phyloP scores from a whole-genome alignment of 805 yeast genomes.

The Kregervanrija pseudodelftensis region DNA sequence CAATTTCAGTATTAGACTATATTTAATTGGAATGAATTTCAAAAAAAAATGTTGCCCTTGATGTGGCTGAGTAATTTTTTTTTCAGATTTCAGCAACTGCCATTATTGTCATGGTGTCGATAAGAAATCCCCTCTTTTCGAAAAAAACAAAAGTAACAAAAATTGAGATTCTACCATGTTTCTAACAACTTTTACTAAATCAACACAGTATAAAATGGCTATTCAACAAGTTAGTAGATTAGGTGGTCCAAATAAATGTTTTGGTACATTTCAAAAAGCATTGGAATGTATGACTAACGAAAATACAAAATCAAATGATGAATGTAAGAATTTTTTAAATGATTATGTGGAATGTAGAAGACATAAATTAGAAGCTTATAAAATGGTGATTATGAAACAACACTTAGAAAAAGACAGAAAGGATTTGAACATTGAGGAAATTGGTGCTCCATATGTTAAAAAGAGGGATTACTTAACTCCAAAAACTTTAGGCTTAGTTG shows the following conservation, averaged over 20 bases:
- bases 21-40: background rate
- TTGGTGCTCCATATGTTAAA: constrained; percentile 34
- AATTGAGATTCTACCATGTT: background rate
- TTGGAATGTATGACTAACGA: constrained; percentile 32
- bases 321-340: constrained; percentile 26
- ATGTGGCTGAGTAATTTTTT: background rate
- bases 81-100: background rate
- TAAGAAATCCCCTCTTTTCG: too few relatives aligned
- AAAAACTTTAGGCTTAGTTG: constrained; percentile 30
- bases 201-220: constrained; percentile 17
- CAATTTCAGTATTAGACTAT: too few relatives aligned
- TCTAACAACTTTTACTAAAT: background rate
- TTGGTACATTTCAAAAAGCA: constrained; percentile 31
- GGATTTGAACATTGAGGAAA: constrained; percentile 21
- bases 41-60: background rate
- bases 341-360: constrained; percentile 34
- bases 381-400: constrained; percentile 27
- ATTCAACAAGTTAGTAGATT: constrained; percentile 28
- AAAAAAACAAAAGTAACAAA: too few relatives aligned
- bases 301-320: constrained; percentile 23
- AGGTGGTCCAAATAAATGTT: constrained; percentile 34
- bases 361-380: constrained; percentile 30
- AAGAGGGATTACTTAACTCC: constrained; percentile 33
- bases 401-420: constrained; percentile 24
- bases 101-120: too few relatives aligned